Conservation (phyloP, 1,139 yeast genomes). For the Saccharomycopsis crataegensis region DNA sequence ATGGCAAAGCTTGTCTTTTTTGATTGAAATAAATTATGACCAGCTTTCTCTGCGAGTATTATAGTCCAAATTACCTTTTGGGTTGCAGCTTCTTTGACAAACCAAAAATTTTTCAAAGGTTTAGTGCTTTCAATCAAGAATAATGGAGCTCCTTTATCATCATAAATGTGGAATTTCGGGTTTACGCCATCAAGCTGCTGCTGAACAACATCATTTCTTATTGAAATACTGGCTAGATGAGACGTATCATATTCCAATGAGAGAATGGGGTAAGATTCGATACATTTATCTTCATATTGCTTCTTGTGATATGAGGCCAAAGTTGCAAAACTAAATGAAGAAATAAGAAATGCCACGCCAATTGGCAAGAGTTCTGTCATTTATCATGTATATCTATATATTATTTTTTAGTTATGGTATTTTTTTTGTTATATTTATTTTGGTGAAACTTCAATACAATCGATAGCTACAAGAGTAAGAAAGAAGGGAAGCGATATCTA, state of each 20-base stretch:
- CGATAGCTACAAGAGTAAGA: too few species aligned
- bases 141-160: background rate
- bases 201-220: background rate
- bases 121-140: background rate
- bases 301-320: constrained; percentile 11
- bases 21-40: background rate
- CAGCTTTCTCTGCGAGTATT: background rate
- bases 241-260: background rate
- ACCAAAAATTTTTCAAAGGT: background rate
- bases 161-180: background rate
- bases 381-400: background rate
- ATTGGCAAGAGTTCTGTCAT: constrained; percentile 4
- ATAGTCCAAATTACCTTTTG: background rate
- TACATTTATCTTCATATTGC: constrained; percentile 6
- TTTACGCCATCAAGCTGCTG: background rate
- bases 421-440: background rate
- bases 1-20: background rate
- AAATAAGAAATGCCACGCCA: constrained; percentile 8
- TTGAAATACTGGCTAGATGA: constrained; percentile 1
- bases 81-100: background rate
- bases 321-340: constrained; percentile 13
- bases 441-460: too few species aligned
- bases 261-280: constrained; percentile 12
- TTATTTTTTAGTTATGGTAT: background rate
- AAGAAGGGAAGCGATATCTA: too few species aligned